Evolutionary conservation across 2,329 filamentous ascomycete species (phyloP).

Genomic region (Fusarium sp.): DNA sequence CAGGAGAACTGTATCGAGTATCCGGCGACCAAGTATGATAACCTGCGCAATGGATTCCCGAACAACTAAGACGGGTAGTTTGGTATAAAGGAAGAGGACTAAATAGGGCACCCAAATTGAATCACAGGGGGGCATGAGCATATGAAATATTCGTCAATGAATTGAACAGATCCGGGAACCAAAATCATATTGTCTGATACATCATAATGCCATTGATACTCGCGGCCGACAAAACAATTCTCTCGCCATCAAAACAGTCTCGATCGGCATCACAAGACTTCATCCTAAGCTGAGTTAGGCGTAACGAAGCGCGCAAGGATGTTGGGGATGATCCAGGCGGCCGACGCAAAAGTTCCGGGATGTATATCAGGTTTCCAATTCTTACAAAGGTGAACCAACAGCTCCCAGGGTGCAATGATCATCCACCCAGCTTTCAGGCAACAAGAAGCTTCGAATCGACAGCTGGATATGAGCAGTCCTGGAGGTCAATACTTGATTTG

Average conservation of each 20-base stretch:
- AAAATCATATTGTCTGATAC: too few relatives aligned
- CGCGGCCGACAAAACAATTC: neutral
- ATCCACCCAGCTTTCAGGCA: neutral
- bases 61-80: constrained; percentile 49
- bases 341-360: neutral
- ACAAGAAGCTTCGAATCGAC: neutral
- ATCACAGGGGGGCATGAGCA: neutral
- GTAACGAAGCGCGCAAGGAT: neutral
- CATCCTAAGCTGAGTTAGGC: too few relatives aligned
- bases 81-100: neutral
- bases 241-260: neutral
- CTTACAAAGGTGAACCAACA: neutral
- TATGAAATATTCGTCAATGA: neutral
- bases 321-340: neutral
- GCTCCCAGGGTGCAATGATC: neutral
- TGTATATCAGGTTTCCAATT: neutral
- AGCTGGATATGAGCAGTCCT: neutral
- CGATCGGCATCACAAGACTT: neutral
- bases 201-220: neutral
- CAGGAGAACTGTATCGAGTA: constrained; percentile 72
- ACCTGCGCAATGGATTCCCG: constrained; percentile 70
- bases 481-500: neutral
- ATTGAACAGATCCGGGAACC: neutral
- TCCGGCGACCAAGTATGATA: constrained; percentile 77
- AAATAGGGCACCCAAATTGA: neutral